Evolutionary conservation across 169 alveolate genomes (phyloP).

Genomic region (Plasmodium berghei): DNA sequence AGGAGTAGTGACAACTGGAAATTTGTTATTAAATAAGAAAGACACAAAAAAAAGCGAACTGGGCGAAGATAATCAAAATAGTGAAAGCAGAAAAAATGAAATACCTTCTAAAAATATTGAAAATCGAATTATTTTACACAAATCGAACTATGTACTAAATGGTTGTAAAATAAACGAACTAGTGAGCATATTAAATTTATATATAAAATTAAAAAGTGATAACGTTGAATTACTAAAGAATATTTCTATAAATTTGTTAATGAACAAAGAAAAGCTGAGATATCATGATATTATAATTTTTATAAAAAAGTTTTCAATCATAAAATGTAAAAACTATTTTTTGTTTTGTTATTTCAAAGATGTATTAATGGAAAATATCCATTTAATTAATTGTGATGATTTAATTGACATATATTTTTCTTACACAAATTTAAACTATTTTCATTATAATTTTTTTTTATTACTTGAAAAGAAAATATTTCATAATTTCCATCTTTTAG

Average conservation of each 20-base stretch:
- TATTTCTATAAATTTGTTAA: constrained; percentile 43
- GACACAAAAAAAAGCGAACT: too few relatives aligned
- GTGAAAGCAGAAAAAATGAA: neutral
- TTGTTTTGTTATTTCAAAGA: constrained; percentile 71
- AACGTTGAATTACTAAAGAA: constrained; percentile 55
- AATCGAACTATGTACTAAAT: constrained; percentile 10
- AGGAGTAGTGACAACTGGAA: too few relatives aligned
- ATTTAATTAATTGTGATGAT: constrained; percentile 42
- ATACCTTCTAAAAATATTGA: too few relatives aligned
- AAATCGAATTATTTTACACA: constrained; percentile 39
- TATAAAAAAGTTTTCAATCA: constrained; percentile 68
- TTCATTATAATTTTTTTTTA: constrained; percentile 76
- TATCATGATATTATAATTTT: constrained; percentile 36
- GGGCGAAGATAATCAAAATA: neutral
- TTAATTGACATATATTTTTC: constrained; percentile 66
- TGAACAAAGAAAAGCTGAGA: constrained; percentile 73
- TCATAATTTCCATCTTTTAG: constrained; percentile 56
- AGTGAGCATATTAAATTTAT: constrained; percentile 44
- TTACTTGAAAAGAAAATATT: constrained; percentile 69
- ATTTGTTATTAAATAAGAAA: too few relatives aligned
- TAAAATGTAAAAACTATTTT: constrained; percentile 76
- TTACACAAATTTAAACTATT: constrained; percentile 68
- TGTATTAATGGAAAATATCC: constrained; percentile 50
- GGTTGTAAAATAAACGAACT: constrained; percentile 55
- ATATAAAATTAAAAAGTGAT: constrained; percentile 52